Conservation (phyloP, 2,329 filamentous ascomycete genomes). For the Byssochlamys sp. region DNA sequence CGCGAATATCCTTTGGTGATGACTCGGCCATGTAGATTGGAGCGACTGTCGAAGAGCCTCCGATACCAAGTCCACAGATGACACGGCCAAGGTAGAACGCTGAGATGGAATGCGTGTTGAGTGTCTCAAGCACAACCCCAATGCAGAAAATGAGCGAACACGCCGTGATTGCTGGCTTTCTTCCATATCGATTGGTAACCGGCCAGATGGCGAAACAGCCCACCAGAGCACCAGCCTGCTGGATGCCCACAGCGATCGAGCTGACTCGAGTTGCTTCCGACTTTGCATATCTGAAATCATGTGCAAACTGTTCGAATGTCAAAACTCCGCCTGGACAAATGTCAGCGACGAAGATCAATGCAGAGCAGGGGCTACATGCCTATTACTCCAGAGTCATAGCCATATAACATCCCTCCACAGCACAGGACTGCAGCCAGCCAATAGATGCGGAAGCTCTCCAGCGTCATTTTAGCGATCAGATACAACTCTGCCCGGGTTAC, state of each 20-base stretch:
- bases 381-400: conserved; percentile 36
- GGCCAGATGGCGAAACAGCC: conserved; percentile 44
- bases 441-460: conserved; percentile 40
- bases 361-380: conserved; percentile 17
- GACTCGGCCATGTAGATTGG: conserved; percentile 39
- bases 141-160: conserved; percentile 40
- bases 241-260: conserved; percentile 42
- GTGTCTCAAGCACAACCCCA: conserved; percentile 38
- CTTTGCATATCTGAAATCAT: conserved; percentile 34
- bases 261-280: conserved; percentile 35
- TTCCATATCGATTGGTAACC: conserved; percentile 38
- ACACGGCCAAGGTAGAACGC: conserved; percentile 41
- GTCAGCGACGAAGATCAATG: background rate
- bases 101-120: conserved; percentile 37
- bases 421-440: conserved; percentile 45
- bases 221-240: conserved; percentile 45
- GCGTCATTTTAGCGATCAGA: conserved; percentile 2
- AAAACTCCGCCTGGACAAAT: conserved; percentile 34
- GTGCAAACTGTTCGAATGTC: conserved; percentile 36
- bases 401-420: conserved; percentile 40
- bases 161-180: conserved; percentile 37
- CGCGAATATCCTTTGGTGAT: conserved; percentile 39
- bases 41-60: conserved; percentile 36
- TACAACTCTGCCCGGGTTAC: background rate
- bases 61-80: conserved; percentile 41